Evolutionary conservation across 768 basidiomycete species (phyloP).

Genomic region (Agrocybe praecox): DNA sequence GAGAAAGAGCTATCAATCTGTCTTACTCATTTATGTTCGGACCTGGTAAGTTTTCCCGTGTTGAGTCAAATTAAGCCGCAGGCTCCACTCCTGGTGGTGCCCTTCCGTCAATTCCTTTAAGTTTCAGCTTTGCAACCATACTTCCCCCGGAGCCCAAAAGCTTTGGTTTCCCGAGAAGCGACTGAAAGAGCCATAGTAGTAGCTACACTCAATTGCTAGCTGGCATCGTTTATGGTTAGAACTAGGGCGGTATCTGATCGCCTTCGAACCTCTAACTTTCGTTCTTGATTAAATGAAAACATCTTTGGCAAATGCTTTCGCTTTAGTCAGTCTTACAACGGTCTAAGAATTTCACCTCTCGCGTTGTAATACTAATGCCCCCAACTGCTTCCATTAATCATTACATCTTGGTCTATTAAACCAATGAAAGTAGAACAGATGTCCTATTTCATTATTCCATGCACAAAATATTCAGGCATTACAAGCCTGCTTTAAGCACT

Average conservation of each 20-base stretch:
- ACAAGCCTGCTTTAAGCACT: conserved; percentile 82
- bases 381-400: conserved; percentile 84
- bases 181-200: conserved; percentile 70
- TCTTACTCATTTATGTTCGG: conserved; percentile 77
- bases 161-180: conserved; percentile 88
- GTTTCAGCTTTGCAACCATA: conserved; percentile 64
- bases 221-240: conserved; percentile 85
- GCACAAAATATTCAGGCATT: conserved; percentile 80
- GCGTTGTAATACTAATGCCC: conserved; percentile 81
- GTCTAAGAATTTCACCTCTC: conserved; percentile 89
- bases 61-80: conserved; percentile 87
- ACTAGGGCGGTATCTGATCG: conserved; percentile 79
- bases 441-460: conserved; percentile 85
- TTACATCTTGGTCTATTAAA: conserved; percentile 83
- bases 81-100: conserved; percentile 78
- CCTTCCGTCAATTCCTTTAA: conserved; percentile 86
- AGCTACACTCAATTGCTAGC: conserved; percentile 75
- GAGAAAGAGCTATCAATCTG: conserved; percentile 86
- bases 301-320: conserved; percentile 87
- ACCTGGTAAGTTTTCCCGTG: conserved; percentile 82
- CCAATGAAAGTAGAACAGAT: conserved; percentile 82
- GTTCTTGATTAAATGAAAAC: conserved; percentile 87
- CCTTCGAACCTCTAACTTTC: conserved; percentile 86
- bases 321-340: conserved; percentile 78
- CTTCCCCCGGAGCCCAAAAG: conserved; percentile 75